Conservation (phyloP, 805 yeast genomes). For the Millerozyma miso region DNA sequence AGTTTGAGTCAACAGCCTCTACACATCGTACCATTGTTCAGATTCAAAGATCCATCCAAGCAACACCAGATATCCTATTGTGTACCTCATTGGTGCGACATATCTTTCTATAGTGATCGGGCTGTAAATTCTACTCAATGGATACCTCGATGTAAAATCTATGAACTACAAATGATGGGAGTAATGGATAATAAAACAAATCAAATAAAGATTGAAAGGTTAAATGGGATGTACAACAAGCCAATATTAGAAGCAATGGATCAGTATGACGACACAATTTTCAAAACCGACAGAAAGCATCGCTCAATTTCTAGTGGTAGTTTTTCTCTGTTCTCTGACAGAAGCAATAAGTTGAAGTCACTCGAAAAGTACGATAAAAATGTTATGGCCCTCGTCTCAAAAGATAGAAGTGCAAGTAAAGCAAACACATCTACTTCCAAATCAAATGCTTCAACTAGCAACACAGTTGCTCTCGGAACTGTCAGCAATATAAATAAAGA, state of each 20-base stretch:
- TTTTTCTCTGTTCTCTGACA: not conserved
- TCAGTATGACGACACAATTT: conserved; percentile 59
- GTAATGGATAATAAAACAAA: conserved; percentile 86
- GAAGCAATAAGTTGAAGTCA: not conserved
- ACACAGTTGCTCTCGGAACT: conserved; percentile 33
- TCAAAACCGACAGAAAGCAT: conserved; percentile 24
- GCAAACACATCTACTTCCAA: conserved; percentile 16
- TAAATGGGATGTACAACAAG: conserved; percentile 24
- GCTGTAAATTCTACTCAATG: conserved; percentile 51
- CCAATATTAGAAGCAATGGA: conserved; percentile 45
- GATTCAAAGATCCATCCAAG: conserved; percentile 46
- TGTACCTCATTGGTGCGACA: conserved; percentile 94
- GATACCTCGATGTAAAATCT: conserved; percentile 93
- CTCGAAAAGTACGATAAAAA: conserved; percentile 1
- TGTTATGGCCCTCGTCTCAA: not conserved
- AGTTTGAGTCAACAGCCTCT: conserved; percentile 89
- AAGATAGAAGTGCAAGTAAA: not conserved
- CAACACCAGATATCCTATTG: conserved; percentile 57
- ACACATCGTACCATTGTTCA: conserved; percentile 84
- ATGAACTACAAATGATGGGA: conserved; percentile 98
- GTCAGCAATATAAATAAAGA: conserved; percentile 26
- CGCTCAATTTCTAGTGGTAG: conserved; percentile 1
- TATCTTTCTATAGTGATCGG: conserved; percentile 78
- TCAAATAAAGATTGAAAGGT: conserved; percentile 60
- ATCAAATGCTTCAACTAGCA: conserved; percentile 30